Conservation (phyloP, 495 filamentous ascomycete species). For the Pyrenula aspistea region DNA sequence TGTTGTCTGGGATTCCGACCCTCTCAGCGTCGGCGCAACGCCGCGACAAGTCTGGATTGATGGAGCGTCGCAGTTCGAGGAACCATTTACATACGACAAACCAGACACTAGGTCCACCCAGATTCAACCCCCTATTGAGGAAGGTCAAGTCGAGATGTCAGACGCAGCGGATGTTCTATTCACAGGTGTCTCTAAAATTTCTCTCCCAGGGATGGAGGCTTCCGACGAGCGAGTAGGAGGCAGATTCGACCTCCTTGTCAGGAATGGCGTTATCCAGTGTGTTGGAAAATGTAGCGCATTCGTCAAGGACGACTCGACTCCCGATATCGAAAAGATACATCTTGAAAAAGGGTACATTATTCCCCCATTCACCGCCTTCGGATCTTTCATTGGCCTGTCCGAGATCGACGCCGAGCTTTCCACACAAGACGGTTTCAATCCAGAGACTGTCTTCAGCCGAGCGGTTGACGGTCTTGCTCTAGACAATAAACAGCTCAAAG, state of each 20-base stretch:
- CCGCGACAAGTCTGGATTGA: constrained; percentile 56
- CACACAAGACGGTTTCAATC: constrained; percentile 31
- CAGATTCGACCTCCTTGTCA: constrained; percentile 25
- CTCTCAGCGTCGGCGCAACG: constrained; percentile 45
- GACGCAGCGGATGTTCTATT: constrained; percentile 21
- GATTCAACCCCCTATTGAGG: constrained; percentile 14
- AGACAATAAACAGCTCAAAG: constrained; percentile 26
- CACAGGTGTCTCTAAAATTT: constrained; percentile 33
- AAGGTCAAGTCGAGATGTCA: constrained; percentile 6
- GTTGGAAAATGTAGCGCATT: constrained; percentile 18
- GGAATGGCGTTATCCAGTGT: constrained; percentile 37
- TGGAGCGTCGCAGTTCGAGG: constrained; percentile 36
- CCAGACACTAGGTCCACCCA: constrained; percentile 18
- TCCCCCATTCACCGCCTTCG: constrained; percentile 41
- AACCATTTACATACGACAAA: constrained; percentile 14
- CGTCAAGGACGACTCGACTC: constrained; percentile 1
- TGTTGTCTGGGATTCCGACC: constrained; percentile 56
- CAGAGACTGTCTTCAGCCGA: constrained; percentile 20
- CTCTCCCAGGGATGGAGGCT: constrained; percentile 16
- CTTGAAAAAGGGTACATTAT: constrained; percentile 45
- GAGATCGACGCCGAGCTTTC: constrained; percentile 39
- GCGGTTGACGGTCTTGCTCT: constrained; percentile 38
- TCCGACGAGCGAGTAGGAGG: not conserved
- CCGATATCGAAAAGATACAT: constrained; percentile 16
- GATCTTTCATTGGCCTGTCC: constrained; percentile 37